Percentiles rank a stretch among this genome's conserved stretches.
These are phyloP conservation scores for Fomitiporia mediterranea DNA, from an alignment of 1,284 basidiomycete genomes.

Conservation along the genomic window DNA sequence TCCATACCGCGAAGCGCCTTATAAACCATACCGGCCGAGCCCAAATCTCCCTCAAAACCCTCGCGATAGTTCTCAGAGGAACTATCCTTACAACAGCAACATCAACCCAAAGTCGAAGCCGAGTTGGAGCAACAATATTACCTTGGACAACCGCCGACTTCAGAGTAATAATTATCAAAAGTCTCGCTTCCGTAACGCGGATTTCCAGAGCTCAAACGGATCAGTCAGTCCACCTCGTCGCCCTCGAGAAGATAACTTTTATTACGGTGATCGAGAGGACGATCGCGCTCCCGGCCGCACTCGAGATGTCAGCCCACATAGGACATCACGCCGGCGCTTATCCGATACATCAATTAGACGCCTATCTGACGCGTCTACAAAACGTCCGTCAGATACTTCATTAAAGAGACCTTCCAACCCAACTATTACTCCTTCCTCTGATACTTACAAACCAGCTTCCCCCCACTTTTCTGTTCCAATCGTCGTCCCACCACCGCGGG, in stretches of 20 bases:
- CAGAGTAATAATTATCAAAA: conserved; percentile 3
- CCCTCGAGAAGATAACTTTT: neutral
- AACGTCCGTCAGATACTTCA: neutral
- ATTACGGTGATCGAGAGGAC: conserved; percentile 1
- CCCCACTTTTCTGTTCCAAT: neutral
- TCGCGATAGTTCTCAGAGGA: conserved; percentile 6
- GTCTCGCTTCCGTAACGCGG: conserved; percentile 5
- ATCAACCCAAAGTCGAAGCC: too few species aligned
- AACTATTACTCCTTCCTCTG: neutral
- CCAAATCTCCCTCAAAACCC: conserved; percentile 1
- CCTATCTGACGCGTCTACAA: conserved; percentile 1
- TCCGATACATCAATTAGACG: conserved; percentile 11
- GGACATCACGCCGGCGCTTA: neutral
- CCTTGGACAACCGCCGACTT: conserved; percentile 2
- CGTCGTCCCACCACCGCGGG: neutral
- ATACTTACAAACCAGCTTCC: neutral
- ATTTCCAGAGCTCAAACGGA: conserved; percentile 5
- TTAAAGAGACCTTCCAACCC: neutral
- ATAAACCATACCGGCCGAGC: neutral
- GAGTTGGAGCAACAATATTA: neutral
- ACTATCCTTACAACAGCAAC: neutral
- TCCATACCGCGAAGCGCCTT: conserved; percentile 2
- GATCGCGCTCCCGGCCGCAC: neutral
- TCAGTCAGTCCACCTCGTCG: conserved; percentile 9
- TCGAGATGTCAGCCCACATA: neutral